Base-by-base conservation (phyloP, 1,139 yeast species). In the Kodamaea fungicola region DNA sequence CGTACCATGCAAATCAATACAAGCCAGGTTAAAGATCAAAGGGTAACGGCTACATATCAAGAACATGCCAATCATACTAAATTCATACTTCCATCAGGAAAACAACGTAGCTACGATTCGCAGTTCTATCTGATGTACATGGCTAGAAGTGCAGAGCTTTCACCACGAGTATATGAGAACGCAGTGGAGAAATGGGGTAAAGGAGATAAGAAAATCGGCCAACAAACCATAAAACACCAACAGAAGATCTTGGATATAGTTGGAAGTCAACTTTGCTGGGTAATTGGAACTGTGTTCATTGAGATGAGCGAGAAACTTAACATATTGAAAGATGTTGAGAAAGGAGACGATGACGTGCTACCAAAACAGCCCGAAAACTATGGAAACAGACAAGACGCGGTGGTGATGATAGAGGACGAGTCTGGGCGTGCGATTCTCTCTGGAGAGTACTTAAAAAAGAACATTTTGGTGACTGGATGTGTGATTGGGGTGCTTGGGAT, bases 391-490 rank as follows among this genome's bases (percentile, higher is more conserved):
- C 83, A 75, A 44, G 71, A 78, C 0, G 76, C 71, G 1, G 67
- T 80, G 13, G 87, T 86, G 16, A 78, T 83, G 82, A 58, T 94
- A 31, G 98, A 92, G 58, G 98, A 94, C 59, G 97, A 90, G 54
- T 81, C 92, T 35, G 98, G 99, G 4, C 69, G 99, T 34, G 83
- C 95, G 8, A 59, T 79, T 22, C 64, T 92, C 24, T 95, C 95
- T 24, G 83, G 78, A 26, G 67, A 74, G 12, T 64, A 81, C 35
- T 66, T 71, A 40, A 44, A 50, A 41, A 50, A 63, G 48, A 49
- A 76, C 57, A 59, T 74, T 3, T 65, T 92, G 27, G 95, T 90
- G 0, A 90, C 97, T 0, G 99, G 99, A 2, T 76, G 83, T 16
- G 83, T 90, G 1, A 78, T 89, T 8, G 97, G 92, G 0, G 76